Base-by-base conservation (phyloP, 1,284 basidiomycete genomes). In the Trametes polyzona region DNA sequence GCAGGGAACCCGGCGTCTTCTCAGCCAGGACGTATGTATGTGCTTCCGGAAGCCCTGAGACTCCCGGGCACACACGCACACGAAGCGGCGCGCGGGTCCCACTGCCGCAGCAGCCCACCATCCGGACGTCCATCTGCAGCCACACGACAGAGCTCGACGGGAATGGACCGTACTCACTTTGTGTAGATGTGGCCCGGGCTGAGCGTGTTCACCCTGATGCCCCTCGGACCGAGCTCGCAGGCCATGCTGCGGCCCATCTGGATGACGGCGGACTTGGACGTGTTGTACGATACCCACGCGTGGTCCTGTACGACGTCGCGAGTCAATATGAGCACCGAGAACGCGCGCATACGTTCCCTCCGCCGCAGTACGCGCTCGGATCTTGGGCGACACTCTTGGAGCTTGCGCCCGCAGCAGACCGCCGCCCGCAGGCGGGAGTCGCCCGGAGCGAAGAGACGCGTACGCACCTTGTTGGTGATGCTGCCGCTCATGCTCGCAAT, bases 401-500 rank as follows among this genome's bases (percentile, higher is more conserved):
- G n/a, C n/a, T n/a, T n/a, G n/a, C 17, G 40, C 27, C 46, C 52
- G 44, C 37, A 37, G 36, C 27, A 19, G 10, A 16, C 44, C 19
- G 26, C 24, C 19, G 16, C 17, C 19, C 17, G 47, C 35, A n/a
- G n/a, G n/a, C n/a, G n/a, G n/a, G n/a, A n/a, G 24, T 27, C 33
- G 35, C 11, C 24, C 26, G 19, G 19, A 10, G 17, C 40, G 26
- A 23, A 49, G 32, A 39, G 33, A 41, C 33, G 12, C 37, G 11
- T 10, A 57, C 79, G 49, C 65, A 88, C 92, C 73, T 76, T 84
- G 76, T 94, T 94, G 51, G 91, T 91, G 63, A 95, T 86, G 50
- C 86, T 86, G 16, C 92, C 93, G 42, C 88, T 91, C 90, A 95
- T 94, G 57, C 90, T 93, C 21, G 90, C 93, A 64, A 95, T 87